Evolutionary conservation across 176 grass and related monocot species (phyloP), one percentile per base, ranked within the genome.

Genomic region (Calamus simplicifolius): DNA sequence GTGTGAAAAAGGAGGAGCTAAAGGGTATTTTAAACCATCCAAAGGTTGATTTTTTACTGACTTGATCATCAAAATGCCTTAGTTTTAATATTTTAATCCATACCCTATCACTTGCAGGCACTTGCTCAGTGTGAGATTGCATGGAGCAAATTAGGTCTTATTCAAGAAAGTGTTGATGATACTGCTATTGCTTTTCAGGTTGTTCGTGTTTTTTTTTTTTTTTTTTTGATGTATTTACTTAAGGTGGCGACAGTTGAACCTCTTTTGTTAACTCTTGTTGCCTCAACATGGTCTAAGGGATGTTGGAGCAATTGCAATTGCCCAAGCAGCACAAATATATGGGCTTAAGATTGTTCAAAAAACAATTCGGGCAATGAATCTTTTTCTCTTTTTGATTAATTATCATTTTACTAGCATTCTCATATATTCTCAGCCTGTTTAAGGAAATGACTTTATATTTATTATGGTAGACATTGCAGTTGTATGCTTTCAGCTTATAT

Each of bases 231-330:
- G 2, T 10, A 2, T 43, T 35, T 2, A 12, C 8, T 43, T 8
- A n/a, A n/a, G n/a, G n/a, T n/a, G 12, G 35, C 7, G 8, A 43
- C 35, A 12, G 12, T 10, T 2, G 2, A 10, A 10, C 7, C 8
- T 8, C 0, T 43, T 12, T 29, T 12, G 1, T 43, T 43, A 43
- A n/a, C n/a, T n/a, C n/a, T n/a, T n/a, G 70, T 89, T 70, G 65
- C 80, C 48, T 48, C 54, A 31, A 72, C n/a, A 84, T 55, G 66
- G 66, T 61, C 64, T 83, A 51, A 77, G 27, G 55, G 80, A 80
- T 70, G 69, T 77, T n/a, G 85, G 73, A 64, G 85, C 81, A 49
- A 83, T 89, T 73, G 76, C 73, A 6, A 84, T 54, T 29, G 69
- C 73, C 48, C 68, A 28, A 66, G 76, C 73, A 4, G 73, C 62